A percentile compares a stretch with the other conserved stretches of the same genome.
phyloP scores from a whole-genome alignment of 768 basidiomycete genomes.

The Phaeotremella skinneri region DNA sequence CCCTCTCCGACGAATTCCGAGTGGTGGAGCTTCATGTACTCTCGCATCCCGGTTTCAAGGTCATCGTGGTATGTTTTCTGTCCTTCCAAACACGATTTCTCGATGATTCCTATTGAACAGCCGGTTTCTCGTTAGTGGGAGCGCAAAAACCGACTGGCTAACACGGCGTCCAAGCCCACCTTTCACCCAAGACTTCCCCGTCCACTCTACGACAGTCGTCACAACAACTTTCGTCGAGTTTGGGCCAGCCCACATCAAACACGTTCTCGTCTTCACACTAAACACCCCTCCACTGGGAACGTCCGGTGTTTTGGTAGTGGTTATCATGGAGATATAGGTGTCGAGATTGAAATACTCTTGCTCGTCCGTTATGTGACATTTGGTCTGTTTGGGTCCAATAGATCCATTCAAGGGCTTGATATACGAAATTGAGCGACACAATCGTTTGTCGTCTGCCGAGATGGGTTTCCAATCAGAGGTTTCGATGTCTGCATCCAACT shows the following conservation, averaged over 20 bases:
- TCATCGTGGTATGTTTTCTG: conserved; percentile 83
- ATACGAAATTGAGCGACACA: conserved; percentile 88
- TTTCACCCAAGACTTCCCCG: conserved; percentile 93
- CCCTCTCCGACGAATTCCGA: conserved; percentile 86
- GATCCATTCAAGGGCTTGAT: conserved; percentile 86
- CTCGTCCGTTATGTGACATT: conserved; percentile 92
- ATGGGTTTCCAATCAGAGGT: conserved; percentile 89
- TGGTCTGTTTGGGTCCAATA: conserved; percentile 90
- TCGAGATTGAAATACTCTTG: conserved; percentile 75
- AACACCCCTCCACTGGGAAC: conserved; percentile 93
- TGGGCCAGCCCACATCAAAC: conserved; percentile 86
- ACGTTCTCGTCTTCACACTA: conserved; percentile 88
- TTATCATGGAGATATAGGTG: conserved; percentile 74
- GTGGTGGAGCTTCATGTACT: conserved; percentile 83
- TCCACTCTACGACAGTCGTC: conserved; percentile 92
- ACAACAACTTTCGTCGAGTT: conserved; percentile 76
- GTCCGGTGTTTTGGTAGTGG: conserved; percentile 88
- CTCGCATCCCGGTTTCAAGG: conserved; percentile 77
- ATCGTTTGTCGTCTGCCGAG: conserved; percentile 61
- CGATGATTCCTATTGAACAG: conserved; percentile 72
- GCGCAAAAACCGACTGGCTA: neutral
- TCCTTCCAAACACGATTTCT: conserved; percentile 83
- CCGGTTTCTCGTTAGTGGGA: too few relatives aligned
- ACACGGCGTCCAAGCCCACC: conserved; percentile 55
- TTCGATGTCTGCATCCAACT: conserved; percentile 69